These are phyloP conservation scores for Mycosphaerelloides madeirae DNA, from an alignment of 2,329 filamentous ascomycete species.

Conservation along the genomic window DNA sequence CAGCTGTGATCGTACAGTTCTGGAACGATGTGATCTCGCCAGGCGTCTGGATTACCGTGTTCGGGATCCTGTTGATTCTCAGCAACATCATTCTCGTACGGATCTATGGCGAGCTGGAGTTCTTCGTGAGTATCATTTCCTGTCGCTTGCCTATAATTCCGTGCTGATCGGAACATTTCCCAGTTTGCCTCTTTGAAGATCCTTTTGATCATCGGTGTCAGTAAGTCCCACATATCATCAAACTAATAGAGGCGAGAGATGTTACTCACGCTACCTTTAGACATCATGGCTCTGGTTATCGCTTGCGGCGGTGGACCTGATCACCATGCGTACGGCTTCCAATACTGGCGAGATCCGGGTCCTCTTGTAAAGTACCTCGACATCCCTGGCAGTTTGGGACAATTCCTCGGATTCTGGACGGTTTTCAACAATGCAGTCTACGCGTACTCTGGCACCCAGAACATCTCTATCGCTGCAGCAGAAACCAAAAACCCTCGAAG, in stretches of 20 bases:
- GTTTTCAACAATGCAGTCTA: conserved; percentile 14
- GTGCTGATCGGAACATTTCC: conserved; percentile 6
- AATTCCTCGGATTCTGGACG: conserved; percentile 18
- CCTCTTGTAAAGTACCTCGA: conserved; percentile 15
- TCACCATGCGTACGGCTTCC: conserved; percentile 31
- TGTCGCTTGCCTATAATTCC: background rate
- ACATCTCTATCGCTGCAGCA: conserved; percentile 13
- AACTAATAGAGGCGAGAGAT: background rate
- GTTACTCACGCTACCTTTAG: background rate
- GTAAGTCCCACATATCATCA: conserved; percentile 38
- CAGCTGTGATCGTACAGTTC: conserved; percentile 21
- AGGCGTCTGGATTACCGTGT: conserved; percentile 22
- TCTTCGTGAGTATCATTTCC: conserved; percentile 19
- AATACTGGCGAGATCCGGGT: conserved; percentile 17
- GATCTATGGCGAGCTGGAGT: conserved; percentile 46
- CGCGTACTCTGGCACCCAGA: conserved; percentile 12
- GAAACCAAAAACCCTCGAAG: conserved; percentile 16
- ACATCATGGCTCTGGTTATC: conserved; percentile 26
- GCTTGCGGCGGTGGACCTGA: conserved; percentile 37
- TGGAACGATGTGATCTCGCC: conserved; percentile 20
- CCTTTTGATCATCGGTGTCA: conserved; percentile 40
- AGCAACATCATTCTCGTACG: conserved; percentile 20
- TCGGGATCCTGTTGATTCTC: conserved; percentile 11
- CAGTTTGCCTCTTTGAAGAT: conserved; percentile 44
- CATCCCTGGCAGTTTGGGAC: conserved; percentile 12